Base-by-base conservation (phyloP, 2,329 filamentous ascomycete species). In the Claviceps africana region DNA sequence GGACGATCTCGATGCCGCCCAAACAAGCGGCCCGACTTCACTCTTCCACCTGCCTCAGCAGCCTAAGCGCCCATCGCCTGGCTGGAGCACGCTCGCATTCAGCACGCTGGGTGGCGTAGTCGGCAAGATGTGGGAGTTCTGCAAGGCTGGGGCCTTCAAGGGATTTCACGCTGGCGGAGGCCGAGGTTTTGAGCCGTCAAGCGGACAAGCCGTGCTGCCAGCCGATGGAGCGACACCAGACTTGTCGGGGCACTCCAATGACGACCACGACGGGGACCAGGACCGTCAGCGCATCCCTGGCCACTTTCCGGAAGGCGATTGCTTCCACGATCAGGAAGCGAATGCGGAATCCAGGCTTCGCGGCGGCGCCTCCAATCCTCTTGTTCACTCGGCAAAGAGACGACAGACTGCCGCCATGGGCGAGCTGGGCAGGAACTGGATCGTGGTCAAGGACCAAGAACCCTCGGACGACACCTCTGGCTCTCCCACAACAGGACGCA, bases 81-180 rank as follows among this genome's bases (percentile, higher is more conserved):
- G 73, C 39, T 85, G 81, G 82, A 75, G 77, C 31, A 70, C 71
- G 19, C 67, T 78, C 48, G 77, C 85, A 5, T 70, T 87, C 33
- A 77, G 70, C 42, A 74, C 85, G 0, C 74, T 87, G 8, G 81
- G 81, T 1, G 80, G 75, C 30, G 79, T 86, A 3, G 79, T 86
- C 1, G 86, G 87, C 19, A 91, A 84, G 61, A 81, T 95, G 0
- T 89, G 88, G 78, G 79, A 89, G 58, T 93, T 95, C 60, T 95
- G 90, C 70, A 86, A 74, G 64, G 70, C 72, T 0, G 80, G 77
- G 9, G 79, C 85, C 0, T 94, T 96, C 62, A 77, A 78, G 51
- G 90, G 90, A 0, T 96, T 96, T 65, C 83, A 90, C 56, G 88
- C 90, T 13, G 91, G 90, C 8, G 88, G 85, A 3, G 91, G 90